Percentiles rank a stretch among this genome's conserved stretches.
Conservation (phyloP, 106 monocot species). For the Ottelia alismoides region DNA sequence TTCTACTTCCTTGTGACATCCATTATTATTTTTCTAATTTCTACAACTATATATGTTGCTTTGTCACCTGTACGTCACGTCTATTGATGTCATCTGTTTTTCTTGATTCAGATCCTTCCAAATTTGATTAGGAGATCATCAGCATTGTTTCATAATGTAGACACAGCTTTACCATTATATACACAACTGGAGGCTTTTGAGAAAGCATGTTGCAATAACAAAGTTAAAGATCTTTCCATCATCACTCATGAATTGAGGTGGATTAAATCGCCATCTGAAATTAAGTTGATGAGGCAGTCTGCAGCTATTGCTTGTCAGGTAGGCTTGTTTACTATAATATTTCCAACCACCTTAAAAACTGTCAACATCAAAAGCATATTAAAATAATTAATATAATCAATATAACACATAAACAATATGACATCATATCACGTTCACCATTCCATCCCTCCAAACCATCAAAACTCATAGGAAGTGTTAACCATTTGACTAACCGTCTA, state of each 20-base stretch:
- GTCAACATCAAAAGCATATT: too few species aligned
- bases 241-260: constrained; percentile 73
- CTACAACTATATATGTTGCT: too few species aligned
- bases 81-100: constrained; percentile 1
- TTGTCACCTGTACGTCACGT: too few species aligned
- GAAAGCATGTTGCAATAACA: constrained; percentile 20
- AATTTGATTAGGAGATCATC: constrained; percentile 55
- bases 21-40: too few species aligned
- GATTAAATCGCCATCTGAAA: constrained; percentile 78
- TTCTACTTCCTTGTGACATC: too few species aligned
- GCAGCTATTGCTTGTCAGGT: constrained; percentile 94
- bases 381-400: too few species aligned
- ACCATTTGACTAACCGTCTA: too few species aligned
- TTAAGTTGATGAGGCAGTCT: constrained; percentile 77
- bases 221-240: constrained; percentile 57
- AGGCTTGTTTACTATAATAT: constrained; percentile 9
- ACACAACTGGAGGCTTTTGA: constrained; percentile 52
- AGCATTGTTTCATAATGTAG: constrained; percentile 60
- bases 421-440: too few species aligned
- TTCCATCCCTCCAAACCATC: too few species aligned
- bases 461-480: too few species aligned
- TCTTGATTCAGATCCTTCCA: constrained; percentile 52
- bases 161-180: constrained; percentile 53
- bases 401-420: too few species aligned
- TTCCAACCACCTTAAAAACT: too few species aligned